phyloP scores from a whole-genome alignment of 179 eudicot genomes.

The Patellifolia procumbens region DNA sequence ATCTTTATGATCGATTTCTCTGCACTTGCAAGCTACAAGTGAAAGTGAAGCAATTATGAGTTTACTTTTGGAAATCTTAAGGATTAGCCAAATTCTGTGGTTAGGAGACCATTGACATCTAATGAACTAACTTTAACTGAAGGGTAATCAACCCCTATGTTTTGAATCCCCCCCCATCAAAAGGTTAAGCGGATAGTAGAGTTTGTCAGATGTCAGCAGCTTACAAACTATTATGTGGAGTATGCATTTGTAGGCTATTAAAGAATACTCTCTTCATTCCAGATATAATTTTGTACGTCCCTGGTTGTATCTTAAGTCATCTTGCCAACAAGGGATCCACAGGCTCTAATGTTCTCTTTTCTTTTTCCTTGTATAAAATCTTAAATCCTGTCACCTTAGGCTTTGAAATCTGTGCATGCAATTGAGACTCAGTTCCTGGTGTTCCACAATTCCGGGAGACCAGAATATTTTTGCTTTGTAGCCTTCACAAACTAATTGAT shows the following conservation, averaged over 20 bases:
- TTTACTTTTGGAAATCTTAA: not conserved
- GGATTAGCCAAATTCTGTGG: not conserved
- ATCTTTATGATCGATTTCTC: not conserved
- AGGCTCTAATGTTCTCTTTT: not conserved
- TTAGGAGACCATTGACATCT: not conserved
- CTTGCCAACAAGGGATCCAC: not conserved
- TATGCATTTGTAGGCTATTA: not conserved
- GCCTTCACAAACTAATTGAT: not conserved
- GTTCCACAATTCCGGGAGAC: not conserved
- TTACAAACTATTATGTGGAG: too few species aligned
- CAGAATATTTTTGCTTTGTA: conserved; percentile 1
- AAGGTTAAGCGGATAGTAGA: too few species aligned
- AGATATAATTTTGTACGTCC: not conserved
- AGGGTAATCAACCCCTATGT: not conserved
- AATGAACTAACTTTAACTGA: not conserved
- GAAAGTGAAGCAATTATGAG: not conserved
- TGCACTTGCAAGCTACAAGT: not conserved
- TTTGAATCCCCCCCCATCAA: too few species aligned
- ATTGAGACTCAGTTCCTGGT: conserved; percentile 2
- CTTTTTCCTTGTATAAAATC: not conserved
- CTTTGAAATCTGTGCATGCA: not conserved
- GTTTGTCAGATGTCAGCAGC: too few species aligned
- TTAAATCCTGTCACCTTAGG: conserved; percentile 2
- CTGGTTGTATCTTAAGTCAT: not conserved
- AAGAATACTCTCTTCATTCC: not conserved